Evolutionary conservation across 768 basidiomycete genomes (phyloP).

Genomic region (Tulasnella sp.): DNA sequence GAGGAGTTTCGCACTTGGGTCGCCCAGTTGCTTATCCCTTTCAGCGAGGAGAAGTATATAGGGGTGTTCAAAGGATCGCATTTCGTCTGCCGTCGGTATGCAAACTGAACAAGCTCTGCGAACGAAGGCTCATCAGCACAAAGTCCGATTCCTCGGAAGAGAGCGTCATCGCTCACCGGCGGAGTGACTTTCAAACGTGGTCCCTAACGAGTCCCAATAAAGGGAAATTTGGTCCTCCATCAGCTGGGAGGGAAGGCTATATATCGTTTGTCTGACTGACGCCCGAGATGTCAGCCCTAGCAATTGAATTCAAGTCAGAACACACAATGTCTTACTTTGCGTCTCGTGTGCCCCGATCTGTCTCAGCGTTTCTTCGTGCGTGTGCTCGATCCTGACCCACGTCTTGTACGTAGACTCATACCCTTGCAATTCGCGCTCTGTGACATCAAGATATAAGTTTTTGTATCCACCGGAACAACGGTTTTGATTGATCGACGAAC

Average conservation of each 20-base stretch:
- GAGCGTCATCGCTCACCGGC: conserved; percentile 32
- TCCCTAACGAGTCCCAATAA: conserved; percentile 32
- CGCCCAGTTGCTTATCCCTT: neutral
- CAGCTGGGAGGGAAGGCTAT: no score
- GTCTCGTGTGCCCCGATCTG: conserved; percentile 67
- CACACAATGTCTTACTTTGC: conserved; percentile 69
- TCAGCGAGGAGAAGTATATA: conserved; percentile 41
- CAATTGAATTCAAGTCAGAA: no score
- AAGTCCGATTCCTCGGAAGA: conserved; percentile 7
- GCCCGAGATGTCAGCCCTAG: no score
- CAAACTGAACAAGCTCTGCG: conserved; percentile 62
- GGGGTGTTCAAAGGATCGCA: conserved; percentile 60
- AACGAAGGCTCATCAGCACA: neutral
- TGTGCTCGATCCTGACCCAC: conserved; percentile 45
- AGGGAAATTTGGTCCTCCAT: neutral
- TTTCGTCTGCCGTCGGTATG: conserved; percentile 68
- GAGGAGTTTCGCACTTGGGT: conserved; percentile 36
- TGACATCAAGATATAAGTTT: conserved; percentile 24
- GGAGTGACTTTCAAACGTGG: conserved; percentile 56
- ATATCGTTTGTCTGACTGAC: no score
- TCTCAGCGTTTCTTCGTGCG: conserved; percentile 57
- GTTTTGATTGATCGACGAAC: neutral
- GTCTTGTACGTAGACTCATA: conserved; percentile 29
- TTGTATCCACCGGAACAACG: neutral
- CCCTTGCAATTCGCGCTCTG: conserved; percentile 24